Conservation (phyloP, 2,329 filamentous ascomycete species). For the Dryadomyces sulphureus region DNA sequence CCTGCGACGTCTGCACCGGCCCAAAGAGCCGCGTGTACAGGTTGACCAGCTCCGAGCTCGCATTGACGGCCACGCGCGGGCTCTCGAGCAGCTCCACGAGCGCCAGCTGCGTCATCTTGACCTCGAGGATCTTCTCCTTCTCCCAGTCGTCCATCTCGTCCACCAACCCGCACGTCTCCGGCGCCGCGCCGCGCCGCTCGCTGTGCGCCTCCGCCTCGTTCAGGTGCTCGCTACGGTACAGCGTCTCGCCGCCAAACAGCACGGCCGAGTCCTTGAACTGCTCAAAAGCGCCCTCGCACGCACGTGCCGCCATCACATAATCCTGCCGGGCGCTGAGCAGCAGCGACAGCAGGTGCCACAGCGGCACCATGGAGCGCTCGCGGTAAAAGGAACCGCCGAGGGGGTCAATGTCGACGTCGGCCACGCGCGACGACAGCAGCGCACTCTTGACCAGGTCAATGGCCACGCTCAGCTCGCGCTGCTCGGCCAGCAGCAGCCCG, state of each 20-base stretch:
- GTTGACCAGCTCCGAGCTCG: constrained; percentile 68
- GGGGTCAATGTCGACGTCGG: constrained; percentile 27
- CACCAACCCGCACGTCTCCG: constrained; percentile 37
- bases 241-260: constrained; percentile 49
- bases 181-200: constrained; percentile 15
- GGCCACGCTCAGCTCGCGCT: constrained; percentile 62
- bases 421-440: constrained; percentile 43
- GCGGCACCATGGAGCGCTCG: constrained; percentile 53
- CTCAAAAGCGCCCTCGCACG: constrained; percentile 83
- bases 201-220: constrained; percentile 34
- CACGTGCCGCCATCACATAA: constrained; percentile 61
- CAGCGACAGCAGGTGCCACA: constrained; percentile 85
- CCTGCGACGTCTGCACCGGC: constrained; percentile 30
- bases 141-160: constrained; percentile 74
- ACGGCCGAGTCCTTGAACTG: constrained; percentile 63
- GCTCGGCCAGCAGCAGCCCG: constrained; percentile 75
- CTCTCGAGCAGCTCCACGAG: constrained; percentile 75
- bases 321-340: constrained; percentile 78
- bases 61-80: constrained; percentile 72
- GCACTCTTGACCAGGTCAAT: constrained; percentile 72
- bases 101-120: constrained; percentile 87
- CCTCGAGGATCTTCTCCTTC: constrained; percentile 76
- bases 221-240: constrained; percentile 53
- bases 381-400: constrained; percentile 39
- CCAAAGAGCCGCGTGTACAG: constrained; percentile 75